Conservation (phyloP, 2,329 filamentous ascomycete genomes). For the Periconia sp. region DNA sequence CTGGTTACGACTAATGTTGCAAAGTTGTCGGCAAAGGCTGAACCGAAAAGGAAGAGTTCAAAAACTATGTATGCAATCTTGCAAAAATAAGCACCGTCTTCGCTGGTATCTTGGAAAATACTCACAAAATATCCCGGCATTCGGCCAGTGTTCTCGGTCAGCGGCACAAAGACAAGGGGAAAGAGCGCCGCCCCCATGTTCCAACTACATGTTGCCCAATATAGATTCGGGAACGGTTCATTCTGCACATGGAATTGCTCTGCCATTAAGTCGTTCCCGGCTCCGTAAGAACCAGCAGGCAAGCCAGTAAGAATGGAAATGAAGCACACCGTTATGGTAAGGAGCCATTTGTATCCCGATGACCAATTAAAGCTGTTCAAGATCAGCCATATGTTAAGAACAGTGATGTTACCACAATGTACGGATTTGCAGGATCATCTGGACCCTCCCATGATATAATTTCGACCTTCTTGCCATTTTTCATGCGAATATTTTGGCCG, state of each 20-base stretch:
- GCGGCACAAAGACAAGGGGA: slow-evolving; percentile 44
- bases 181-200: slow-evolving; percentile 45
- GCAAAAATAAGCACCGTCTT: neutral
- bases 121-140: slow-evolving; percentile 49
- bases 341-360: slow-evolving; percentile 42
- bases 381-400: neutral
- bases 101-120: neutral
- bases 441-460: slow-evolving; percentile 26
- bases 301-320: slow-evolving; percentile 48
- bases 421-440: slow-evolving; percentile 29
- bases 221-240: slow-evolving; percentile 40
- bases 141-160: slow-evolving; percentile 47
- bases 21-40: slow-evolving; percentile 48
- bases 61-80: slow-evolving; percentile 45
- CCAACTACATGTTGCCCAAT: slow-evolving; percentile 44
- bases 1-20: slow-evolving; percentile 48
- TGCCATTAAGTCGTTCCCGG: slow-evolving; percentile 36
- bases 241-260: slow-evolving; percentile 42
- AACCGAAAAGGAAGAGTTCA: slow-evolving; percentile 45
- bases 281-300: slow-evolving; percentile 46
- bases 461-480: slow-evolving; percentile 25
- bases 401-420: neutral
- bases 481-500: slow-evolving; percentile 10
- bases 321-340: slow-evolving; percentile 47
- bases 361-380: slow-evolving; percentile 46